These are phyloP conservation scores for Mesotaenium endlicherianum DNA, from an alignment of 139 green algal species.

Conservation along the genomic window DNA sequence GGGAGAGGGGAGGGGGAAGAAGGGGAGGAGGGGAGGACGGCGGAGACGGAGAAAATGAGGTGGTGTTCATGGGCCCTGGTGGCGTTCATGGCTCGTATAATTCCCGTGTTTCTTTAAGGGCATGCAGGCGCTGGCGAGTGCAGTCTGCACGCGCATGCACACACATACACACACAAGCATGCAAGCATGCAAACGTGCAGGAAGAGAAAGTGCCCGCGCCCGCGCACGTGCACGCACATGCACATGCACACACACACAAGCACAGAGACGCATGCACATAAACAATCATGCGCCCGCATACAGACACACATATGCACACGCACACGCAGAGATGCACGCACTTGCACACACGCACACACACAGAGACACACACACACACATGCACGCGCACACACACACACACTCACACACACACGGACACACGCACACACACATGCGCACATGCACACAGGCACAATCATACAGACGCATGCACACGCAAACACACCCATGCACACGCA, in stretches of 20 bases:
- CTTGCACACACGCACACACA: slow-evolving; percentile 28
- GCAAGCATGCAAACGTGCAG: neutral
- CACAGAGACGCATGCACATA: slow-evolving; percentile 21
- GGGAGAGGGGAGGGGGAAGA: too few relatives aligned
- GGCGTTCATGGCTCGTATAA: too few relatives aligned
- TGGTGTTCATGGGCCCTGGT: too few relatives aligned
- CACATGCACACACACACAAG: slow-evolving; percentile 4
- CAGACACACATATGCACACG: too few relatives aligned
- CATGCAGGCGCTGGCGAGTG: too few relatives aligned
- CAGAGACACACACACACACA: slow-evolving; percentile 8
- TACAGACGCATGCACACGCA: neutral
- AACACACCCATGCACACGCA: slow-evolving; percentile 8
- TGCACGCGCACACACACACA: neutral
- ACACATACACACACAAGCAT: neutral
- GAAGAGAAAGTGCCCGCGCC: neutral
- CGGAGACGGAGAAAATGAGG: too few relatives aligned
- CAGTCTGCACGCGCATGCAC: neutral
- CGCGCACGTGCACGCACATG: neutral
- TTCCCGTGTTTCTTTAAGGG: too few relatives aligned
- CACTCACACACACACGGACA: neutral
- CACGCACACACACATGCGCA: neutral
- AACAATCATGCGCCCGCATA: neutral
- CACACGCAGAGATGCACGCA: neutral
- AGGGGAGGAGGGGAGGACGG: too few relatives aligned
- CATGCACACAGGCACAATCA: neutral